These are phyloP conservation scores for Trametes villosa DNA, from an alignment of 768 basidiomycete genomes.

Conservation along the genomic window DNA sequence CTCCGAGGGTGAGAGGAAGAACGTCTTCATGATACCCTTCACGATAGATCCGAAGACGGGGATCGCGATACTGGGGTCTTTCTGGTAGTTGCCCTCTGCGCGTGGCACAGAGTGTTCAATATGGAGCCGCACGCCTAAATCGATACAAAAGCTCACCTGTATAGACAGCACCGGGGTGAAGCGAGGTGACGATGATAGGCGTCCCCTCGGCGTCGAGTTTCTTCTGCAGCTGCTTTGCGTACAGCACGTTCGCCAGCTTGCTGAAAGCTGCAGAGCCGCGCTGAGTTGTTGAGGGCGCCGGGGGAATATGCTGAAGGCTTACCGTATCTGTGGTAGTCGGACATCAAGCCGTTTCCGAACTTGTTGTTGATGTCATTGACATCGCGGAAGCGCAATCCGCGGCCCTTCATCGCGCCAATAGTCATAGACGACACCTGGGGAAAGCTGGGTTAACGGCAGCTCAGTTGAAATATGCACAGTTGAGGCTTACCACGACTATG, in stretches of 20 bases:
- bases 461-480: not conserved
- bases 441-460: too few relatives aligned
- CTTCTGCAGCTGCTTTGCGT: constrained; percentile 53
- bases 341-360: constrained; percentile 18
- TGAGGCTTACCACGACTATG: constrained; percentile 53
- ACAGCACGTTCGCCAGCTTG: constrained; percentile 58
- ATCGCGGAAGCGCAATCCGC: constrained; percentile 21
- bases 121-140: not conserved
- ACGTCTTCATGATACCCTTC: constrained; percentile 26
- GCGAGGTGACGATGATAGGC: constrained; percentile 44
- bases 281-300: not conserved
- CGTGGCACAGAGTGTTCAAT: not conserved
- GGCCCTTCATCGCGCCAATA: constrained; percentile 10
- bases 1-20: constrained; percentile 36
- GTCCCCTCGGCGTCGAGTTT: constrained; percentile 43
- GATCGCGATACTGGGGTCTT: constrained; percentile 7
- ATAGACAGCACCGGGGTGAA: constrained; percentile 48
- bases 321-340: constrained; percentile 30
- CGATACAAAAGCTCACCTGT: too few relatives aligned
- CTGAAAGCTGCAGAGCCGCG: constrained; percentile 41
- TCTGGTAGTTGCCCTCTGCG: constrained; percentile 22
- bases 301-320: not conserved
- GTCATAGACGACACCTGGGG: constrained; percentile 26
- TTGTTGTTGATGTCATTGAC: constrained; percentile 35
- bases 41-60: constrained; percentile 9